A percentile compares a stretch with the other conserved stretches of the same genome.
These are phyloP conservation scores for Venturia asperata DNA, from an alignment of 2,329 filamentous ascomycete species.

Conservation along the genomic window DNA sequence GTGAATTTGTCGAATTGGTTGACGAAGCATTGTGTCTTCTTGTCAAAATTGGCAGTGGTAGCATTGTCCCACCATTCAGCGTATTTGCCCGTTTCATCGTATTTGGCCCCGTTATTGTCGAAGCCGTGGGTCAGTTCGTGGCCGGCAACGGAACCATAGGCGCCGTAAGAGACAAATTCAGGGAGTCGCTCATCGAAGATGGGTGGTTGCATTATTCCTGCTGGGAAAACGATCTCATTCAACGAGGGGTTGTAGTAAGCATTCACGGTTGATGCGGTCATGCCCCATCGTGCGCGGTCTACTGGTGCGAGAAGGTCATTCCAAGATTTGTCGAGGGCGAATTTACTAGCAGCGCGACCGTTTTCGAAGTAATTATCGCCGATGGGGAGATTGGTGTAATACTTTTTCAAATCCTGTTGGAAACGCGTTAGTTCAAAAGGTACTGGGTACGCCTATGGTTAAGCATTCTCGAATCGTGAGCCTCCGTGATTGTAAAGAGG, in stretches of 20 bases:
- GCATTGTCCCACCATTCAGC: conserved; percentile 61
- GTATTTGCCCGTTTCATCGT: conserved; percentile 57
- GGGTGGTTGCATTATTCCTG: conserved; percentile 63
- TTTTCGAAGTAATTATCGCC: conserved; percentile 53
- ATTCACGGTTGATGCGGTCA: conserved; percentile 47
- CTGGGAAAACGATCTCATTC: conserved; percentile 63
- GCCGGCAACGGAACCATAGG: conserved; percentile 59
- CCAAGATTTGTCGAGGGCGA: conserved; percentile 47
- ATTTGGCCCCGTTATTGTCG: conserved; percentile 58
- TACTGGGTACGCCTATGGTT: conserved; percentile 28
- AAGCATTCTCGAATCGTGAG: too few relatives aligned
- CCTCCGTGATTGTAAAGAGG: too few relatives aligned
- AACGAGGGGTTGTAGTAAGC: conserved; percentile 51
- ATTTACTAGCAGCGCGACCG: conserved; percentile 43
- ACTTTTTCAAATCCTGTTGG: conserved; percentile 48
- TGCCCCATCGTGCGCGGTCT: conserved; percentile 53
- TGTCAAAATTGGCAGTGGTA: conserved; percentile 52
- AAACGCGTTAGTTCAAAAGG: conserved; percentile 38
- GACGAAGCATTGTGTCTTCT: conserved; percentile 58
- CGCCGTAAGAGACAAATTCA: conserved; percentile 60
- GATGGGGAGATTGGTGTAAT: conserved; percentile 49
- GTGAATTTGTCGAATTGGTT: conserved; percentile 59
- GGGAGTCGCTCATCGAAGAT: conserved; percentile 58
- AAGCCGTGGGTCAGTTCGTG: conserved; percentile 67
- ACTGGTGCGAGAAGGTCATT: conserved; percentile 52